Evolutionary conservation across 495 filamentous ascomycete genomes (phyloP).

Genomic region (Endocarpon pusillum): DNA sequence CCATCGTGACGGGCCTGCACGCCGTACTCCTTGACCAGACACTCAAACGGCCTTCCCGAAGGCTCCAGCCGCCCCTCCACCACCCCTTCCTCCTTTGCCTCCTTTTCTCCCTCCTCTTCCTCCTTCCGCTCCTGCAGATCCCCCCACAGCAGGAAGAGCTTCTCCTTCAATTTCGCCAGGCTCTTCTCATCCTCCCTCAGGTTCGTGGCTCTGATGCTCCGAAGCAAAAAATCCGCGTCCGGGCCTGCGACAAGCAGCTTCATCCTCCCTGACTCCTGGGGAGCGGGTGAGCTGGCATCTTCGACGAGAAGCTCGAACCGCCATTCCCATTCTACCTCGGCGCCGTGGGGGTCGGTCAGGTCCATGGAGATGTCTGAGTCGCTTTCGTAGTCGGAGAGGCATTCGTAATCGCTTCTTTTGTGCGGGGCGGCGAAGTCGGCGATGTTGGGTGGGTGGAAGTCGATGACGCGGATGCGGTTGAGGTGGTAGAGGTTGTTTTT

Average conservation of each 20-base stretch:
- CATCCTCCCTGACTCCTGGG: constrained; percentile 25
- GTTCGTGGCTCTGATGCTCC: constrained; percentile 47
- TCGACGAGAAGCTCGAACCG: constrained; percentile 59
- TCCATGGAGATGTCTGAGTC: constrained; percentile 16
- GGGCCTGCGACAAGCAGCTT: constrained; percentile 48
- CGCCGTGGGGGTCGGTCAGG: constrained; percentile 5
- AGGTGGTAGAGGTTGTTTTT: constrained; percentile 54
- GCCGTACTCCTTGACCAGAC: constrained; percentile 36
- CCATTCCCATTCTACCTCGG: constrained; percentile 49
- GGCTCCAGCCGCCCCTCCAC: constrained; percentile 8
- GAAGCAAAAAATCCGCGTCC: constrained; percentile 48
- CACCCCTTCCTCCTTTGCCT: constrained; percentile 12
- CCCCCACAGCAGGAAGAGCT: constrained; percentile 72
- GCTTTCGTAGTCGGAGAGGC: constrained; percentile 28
- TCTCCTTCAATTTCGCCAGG: constrained; percentile 42
- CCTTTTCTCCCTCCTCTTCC: constrained; percentile 3
- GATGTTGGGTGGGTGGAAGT: constrained; percentile 21
- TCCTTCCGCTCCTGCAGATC: constrained; percentile 56
- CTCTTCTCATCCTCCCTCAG: constrained; percentile 31
- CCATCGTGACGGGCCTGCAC: constrained; percentile 9
- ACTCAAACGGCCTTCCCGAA: constrained; percentile 13
- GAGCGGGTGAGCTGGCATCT: constrained; percentile 25
- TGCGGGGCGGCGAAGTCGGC: constrained; percentile 51
- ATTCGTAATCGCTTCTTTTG: constrained; percentile 22
- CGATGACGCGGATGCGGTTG: constrained; percentile 39